A percentile compares a stretch with the other conserved stretches of the same genome.
phyloP scores from a whole-genome alignment of 2,329 filamentous ascomycete species.

The Amauroascus verrucosus region DNA sequence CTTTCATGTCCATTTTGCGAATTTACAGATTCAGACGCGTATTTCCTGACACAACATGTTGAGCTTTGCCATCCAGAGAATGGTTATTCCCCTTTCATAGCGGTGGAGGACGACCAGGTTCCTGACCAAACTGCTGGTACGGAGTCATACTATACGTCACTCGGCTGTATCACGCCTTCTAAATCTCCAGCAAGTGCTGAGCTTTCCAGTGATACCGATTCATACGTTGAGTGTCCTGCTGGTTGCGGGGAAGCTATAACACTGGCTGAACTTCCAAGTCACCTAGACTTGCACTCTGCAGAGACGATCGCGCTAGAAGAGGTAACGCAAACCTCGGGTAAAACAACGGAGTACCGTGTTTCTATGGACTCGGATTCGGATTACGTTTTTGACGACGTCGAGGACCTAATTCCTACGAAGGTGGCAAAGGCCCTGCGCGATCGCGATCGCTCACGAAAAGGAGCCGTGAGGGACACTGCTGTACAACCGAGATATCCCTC shows the following conservation, averaged over 20 bases:
- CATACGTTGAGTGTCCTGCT: constrained; percentile 46
- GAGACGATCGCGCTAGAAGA: constrained; percentile 40
- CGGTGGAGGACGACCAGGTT: constrained; percentile 16
- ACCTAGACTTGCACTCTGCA: constrained; percentile 50
- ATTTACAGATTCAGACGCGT: constrained; percentile 32
- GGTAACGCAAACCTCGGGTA: neutral
- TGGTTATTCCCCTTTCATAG: constrained; percentile 22
- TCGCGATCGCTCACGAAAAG: constrained; percentile 23
- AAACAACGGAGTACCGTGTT: neutral
- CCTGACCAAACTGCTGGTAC: constrained; percentile 4
- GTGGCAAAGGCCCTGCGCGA: constrained; percentile 21
- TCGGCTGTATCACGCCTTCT: neutral
- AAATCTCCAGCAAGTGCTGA: constrained; percentile 12
- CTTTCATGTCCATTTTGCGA: constrained; percentile 38
- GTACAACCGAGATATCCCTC: constrained; percentile 16
- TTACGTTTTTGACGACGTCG: constrained; percentile 12
- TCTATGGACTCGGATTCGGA: constrained; percentile 9
- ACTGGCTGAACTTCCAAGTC: constrained; percentile 45
- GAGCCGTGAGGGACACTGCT: constrained; percentile 27
- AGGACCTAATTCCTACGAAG: constrained; percentile 17
- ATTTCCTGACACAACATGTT: constrained; percentile 36
- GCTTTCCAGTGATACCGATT: constrained; percentile 14
- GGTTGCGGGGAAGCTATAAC: constrained; percentile 52
- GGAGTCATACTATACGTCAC: neutral
- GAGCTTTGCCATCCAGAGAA: constrained; percentile 37